Percentiles rank a stretch among this genome's conserved stretches.
Evolutionary conservation across 192 early-diverging fungal species (phyloP).

Genomic region (Phlyctochytrium arcticum): DNA sequence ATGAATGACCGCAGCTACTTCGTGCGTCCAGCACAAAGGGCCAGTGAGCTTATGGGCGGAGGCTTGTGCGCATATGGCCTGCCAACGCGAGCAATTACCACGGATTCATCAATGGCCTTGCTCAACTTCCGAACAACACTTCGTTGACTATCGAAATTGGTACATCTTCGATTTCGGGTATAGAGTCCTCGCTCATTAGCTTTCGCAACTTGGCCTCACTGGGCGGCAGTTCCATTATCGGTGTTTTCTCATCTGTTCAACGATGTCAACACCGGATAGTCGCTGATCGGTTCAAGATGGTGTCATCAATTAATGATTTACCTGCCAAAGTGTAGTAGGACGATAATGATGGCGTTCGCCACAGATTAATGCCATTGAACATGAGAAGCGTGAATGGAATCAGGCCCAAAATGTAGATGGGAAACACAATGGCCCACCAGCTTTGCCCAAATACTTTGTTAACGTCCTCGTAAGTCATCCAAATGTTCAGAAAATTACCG

Average conservation of each 20-base stretch:
- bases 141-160: constrained; percentile 10
- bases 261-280: too few relatives aligned
- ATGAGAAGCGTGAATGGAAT: constrained; percentile 71
- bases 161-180: constrained; percentile 20
- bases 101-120: too few relatives aligned
- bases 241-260: too few relatives aligned
- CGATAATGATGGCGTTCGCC: constrained; percentile 70
- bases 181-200: constrained; percentile 12
- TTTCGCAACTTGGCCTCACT: constrained; percentile 5
- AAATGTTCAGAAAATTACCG: constrained; percentile 40
- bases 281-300: too few relatives aligned
- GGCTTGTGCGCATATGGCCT: too few relatives aligned
- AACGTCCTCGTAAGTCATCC: background rate
- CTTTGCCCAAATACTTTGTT: constrained; percentile 53
- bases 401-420: constrained; percentile 70
- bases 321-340: constrained; percentile 73
- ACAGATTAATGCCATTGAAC: constrained; percentile 74
- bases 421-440: constrained; percentile 80
- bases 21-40: too few relatives aligned
- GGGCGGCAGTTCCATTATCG: too few relatives aligned
- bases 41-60: too few relatives aligned
- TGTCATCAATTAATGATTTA: constrained; percentile 15
- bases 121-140: constrained; percentile 7
- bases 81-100: too few relatives aligned
- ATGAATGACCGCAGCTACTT: too few relatives aligned